Evolutionary conservation across 768 basidiomycete genomes (phyloP), one percentile per base, ranked within the genome.

Genomic region (Neoboletus subvelutipes): DNA sequence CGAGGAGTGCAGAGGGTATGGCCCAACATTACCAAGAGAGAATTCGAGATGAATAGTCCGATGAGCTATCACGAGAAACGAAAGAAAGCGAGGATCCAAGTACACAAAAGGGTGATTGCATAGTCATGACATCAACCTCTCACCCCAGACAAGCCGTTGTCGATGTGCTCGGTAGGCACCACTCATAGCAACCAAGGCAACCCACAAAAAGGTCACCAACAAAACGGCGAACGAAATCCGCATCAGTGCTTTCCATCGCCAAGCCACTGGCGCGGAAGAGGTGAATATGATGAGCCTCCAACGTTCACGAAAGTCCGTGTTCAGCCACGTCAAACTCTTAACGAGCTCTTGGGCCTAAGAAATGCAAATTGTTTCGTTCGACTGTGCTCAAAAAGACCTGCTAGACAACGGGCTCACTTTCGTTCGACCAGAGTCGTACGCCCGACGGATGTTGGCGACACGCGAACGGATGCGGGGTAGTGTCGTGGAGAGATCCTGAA

Each of bases 111-210:
- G 7, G 34, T 15, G 45, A 42, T 31, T 24, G 31, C 2, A 18
- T 4, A 10, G 11, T 78, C 70, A 91, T 45, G 84, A 87, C 80
- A 90, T 87, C 55, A 92, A 76, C 50, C 84, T 81, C 64, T 88
- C 88, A 50, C 90, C 90, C 88, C 88, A 92, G 15, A 92, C 82
- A 22, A 90, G 80, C 41, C 87, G 76, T 64, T 89, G 83, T 62
- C 85, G 78, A 68, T 92, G 87, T 22, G 89, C 90, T 37, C 85
- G 78, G 57, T 88, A 86, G 26, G 83, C 88, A 31, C 88, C 90
- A 24, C 77, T 76, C 20, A 88, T 66, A 0, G 83, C 81, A 31
- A 85, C 79, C 80, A 80, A 87, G 26, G 79, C 72, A 15, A 86
- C 71, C 78, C 83, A 83, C 41, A 80, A 73, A 69, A 85, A 86